Conservation (phyloP, 2,329 filamentous ascomycete species). For the Xylariaceae sp. region DNA sequence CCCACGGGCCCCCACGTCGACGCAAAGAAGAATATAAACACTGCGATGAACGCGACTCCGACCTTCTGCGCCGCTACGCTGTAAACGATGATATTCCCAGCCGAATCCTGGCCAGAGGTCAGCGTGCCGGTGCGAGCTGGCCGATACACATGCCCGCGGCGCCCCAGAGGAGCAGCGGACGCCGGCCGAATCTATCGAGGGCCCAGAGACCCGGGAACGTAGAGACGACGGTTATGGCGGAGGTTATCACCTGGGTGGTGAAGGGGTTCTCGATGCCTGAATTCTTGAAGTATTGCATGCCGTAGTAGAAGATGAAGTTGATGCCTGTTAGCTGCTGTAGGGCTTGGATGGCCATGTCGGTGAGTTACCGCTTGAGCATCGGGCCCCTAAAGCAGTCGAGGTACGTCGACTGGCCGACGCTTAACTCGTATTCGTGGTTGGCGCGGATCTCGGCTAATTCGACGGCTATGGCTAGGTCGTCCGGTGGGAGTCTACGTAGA, state of each 20-base stretch:
- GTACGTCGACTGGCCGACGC: constrained; percentile 46
- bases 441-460: constrained; percentile 62
- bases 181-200: constrained; percentile 62
- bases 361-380: constrained; percentile 57
- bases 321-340: constrained; percentile 57
- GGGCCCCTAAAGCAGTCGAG: constrained; percentile 50
- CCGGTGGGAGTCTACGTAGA: constrained; percentile 56
- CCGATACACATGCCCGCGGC: constrained; percentile 62
- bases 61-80: constrained; percentile 51
- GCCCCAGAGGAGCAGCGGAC: constrained; percentile 59
- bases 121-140: constrained; percentile 54
- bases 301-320: constrained; percentile 48
- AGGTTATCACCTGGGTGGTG: constrained; percentile 60
- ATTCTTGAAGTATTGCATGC: constrained; percentile 57
- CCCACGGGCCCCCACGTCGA: constrained; percentile 60
- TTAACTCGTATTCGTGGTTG: constrained; percentile 61
- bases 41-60: constrained; percentile 59
- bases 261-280: constrained; percentile 52
- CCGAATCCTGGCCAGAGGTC: constrained; percentile 47
- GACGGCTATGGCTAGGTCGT: constrained; percentile 54
- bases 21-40: constrained; percentile 74
- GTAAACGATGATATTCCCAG: constrained; percentile 49
- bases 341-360: constrained; percentile 62
- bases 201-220: constrained; percentile 60
- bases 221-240: constrained; percentile 58